A percentile compares a stretch with the other conserved stretches of the same genome.
phyloP scores from a whole-genome alignment of 2,329 filamentous ascomycete species.

The Neurospora crassa region DNA sequence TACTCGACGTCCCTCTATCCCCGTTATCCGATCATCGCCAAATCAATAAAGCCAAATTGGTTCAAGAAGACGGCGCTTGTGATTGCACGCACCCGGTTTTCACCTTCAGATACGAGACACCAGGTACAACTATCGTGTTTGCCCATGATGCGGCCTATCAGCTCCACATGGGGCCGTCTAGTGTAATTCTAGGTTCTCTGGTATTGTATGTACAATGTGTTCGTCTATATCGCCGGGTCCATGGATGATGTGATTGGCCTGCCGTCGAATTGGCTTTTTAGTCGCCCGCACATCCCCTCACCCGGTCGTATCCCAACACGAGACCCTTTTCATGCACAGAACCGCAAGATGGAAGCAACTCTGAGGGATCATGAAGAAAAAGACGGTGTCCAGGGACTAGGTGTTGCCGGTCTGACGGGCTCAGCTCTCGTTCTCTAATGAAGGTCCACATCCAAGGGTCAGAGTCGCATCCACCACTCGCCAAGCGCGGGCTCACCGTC shows the following conservation, averaged over 20 bases:
- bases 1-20: not conserved
- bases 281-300: not conserved
- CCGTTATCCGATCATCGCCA: not conserved
- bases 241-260: not conserved
- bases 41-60: not conserved
- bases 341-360: not conserved
- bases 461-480: constrained; percentile 13
- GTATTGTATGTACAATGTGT: not conserved
- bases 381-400: not conserved
- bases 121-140: not conserved
- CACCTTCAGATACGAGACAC: not conserved
- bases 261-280: not conserved
- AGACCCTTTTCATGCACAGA: not conserved
- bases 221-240: not conserved
- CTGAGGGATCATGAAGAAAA: not conserved
- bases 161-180: not conserved
- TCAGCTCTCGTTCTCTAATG: constrained; percentile 9
- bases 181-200: not conserved
- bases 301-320: not conserved
- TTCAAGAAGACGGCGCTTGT: not conserved
- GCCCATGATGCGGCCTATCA: not conserved
- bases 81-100: not conserved
- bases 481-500: constrained; percentile 8
- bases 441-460: constrained; percentile 14
- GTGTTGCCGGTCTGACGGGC: not conserved